A percentile compares a stretch with the other conserved stretches of the same genome.
These are phyloP conservation scores for Kregervanrija pseudodelftensis DNA, from an alignment of 805 yeast genomes.

Conservation along the genomic window DNA sequence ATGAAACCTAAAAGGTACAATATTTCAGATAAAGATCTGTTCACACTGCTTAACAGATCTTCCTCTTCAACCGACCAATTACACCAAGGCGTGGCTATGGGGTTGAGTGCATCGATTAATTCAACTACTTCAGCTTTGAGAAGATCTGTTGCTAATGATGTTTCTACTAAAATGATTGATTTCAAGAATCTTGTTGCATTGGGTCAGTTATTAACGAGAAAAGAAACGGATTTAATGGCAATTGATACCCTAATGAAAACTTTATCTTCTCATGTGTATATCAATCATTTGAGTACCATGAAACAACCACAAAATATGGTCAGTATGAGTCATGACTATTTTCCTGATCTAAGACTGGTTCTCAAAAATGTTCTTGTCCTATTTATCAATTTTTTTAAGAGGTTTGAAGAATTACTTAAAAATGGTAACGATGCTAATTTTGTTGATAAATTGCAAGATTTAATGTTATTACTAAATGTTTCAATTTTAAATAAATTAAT, in stretches of 20 bases:
- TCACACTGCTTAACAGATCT: slow-evolving; percentile 12
- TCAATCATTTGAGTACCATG: slow-evolving; percentile 16
- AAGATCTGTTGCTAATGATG: slow-evolving; percentile 2
- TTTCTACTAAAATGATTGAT: slow-evolving; percentile 19
- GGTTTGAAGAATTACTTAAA: slow-evolving; percentile 2
- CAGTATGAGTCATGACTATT: slow-evolving; percentile 11
- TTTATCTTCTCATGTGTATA: slow-evolving; percentile 23
- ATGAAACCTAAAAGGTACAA: slow-evolving; percentile 14
- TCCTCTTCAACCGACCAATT: background rate
- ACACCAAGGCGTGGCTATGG: too few relatives aligned
- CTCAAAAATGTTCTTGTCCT: slow-evolving; percentile 23
- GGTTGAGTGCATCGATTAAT: too few relatives aligned
- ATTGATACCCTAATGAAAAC: slow-evolving; percentile 2
- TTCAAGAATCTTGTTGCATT: slow-evolving; percentile 20
- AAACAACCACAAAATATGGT: slow-evolving; percentile 4
- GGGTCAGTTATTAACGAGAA: slow-evolving; percentile 18
- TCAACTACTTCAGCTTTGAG: slow-evolving; percentile 4
- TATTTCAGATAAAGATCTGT: slow-evolving; percentile 15
- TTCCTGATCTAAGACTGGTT: slow-evolving; percentile 24
- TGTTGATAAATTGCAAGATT: slow-evolving; percentile 8
- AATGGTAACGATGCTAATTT: background rate
- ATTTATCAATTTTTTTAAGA: slow-evolving; percentile 18
- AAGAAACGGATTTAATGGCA: background rate
- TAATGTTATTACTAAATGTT: slow-evolving; percentile 22
- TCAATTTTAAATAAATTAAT: slow-evolving; percentile 24